phyloP scores from a whole-genome alignment of 2,329 filamentous ascomycete genomes.

The Chaetothyriales sp. region DNA sequence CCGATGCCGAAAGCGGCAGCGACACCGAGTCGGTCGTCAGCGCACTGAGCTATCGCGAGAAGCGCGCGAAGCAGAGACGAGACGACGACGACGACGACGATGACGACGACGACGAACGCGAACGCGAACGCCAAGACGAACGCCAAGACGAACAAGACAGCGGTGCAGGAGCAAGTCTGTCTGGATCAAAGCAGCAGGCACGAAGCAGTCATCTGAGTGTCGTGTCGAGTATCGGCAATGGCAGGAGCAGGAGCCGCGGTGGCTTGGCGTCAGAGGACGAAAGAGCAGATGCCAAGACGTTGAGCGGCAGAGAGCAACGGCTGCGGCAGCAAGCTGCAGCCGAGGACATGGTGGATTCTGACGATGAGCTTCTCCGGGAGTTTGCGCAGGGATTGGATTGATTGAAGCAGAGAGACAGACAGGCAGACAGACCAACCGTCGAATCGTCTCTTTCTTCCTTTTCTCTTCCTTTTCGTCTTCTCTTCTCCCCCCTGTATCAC shows the following conservation, averaged over 20 bases:
- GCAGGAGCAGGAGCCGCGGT: not conserved
- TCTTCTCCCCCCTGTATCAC: too few relatives aligned
- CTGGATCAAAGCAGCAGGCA: not conserved
- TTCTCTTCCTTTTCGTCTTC: not conserved
- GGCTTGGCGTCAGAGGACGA: not conserved
- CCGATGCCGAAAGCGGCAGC: slow-evolving; percentile 37
- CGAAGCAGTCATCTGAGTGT: not conserved
- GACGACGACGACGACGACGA: slow-evolving; percentile 42
- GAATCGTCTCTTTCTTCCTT: not conserved
- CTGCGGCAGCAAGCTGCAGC: not conserved
- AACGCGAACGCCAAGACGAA: slow-evolving; percentile 28
- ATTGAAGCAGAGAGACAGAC: too few relatives aligned
- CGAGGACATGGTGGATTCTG: not conserved
- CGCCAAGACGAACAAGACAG: not conserved
- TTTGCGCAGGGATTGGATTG: not conserved
- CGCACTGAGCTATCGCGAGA: slow-evolving; percentile 5
- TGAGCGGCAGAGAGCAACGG: not conserved
- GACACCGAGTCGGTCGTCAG: slow-evolving; percentile 25
- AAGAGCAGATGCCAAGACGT: not conserved
- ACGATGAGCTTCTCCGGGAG: not conserved
- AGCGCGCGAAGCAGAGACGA: slow-evolving; percentile 29
- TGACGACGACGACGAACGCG: slow-evolving; percentile 38
- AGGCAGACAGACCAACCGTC: too few relatives aligned
- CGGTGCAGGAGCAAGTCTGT: not conserved
- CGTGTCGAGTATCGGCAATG: not conserved